Percentiles rank a stretch among this genome's conserved stretches.
phyloP scores from a whole-genome alignment of 257 asterid species.

The Knoxia roxburghii region DNA sequence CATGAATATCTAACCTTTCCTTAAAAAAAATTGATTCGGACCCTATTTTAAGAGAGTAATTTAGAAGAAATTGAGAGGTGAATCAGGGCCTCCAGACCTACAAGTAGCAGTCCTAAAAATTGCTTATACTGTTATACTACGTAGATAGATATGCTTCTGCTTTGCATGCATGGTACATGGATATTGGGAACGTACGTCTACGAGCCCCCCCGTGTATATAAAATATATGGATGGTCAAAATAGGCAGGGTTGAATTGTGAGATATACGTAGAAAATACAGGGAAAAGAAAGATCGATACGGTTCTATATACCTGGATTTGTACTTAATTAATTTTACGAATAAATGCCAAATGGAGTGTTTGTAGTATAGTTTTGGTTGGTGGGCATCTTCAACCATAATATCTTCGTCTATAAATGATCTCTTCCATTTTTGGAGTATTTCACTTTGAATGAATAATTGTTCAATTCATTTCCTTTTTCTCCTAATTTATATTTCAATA shows the following conservation, averaged over 20 bases:
- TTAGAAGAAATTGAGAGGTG: too few relatives aligned
- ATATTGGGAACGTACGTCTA: neutral
- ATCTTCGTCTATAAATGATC: neutral
- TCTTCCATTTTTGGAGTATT: neutral
- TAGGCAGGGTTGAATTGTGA: neutral
- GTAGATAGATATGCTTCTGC: too few relatives aligned
- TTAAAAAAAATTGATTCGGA: too few relatives aligned
- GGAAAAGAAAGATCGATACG: neutral
- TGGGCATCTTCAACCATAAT: constrained; percentile 5
- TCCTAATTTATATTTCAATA: too few relatives aligned
- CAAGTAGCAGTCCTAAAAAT: too few relatives aligned
- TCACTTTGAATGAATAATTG: too few relatives aligned
- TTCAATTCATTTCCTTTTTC: too few relatives aligned
- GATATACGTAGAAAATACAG: neutral
- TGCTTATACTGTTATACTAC: too few relatives aligned
- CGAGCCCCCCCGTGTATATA: too few relatives aligned
- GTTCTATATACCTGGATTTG: neutral
- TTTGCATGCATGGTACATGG: neutral
- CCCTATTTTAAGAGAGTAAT: too few relatives aligned
- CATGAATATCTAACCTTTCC: too few relatives aligned
- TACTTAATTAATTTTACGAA: neutral
- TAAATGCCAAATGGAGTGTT: neutral
- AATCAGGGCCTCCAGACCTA: neutral
- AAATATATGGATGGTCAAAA: neutral
- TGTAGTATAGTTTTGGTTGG: constrained; percentile 2